Conservation (phyloP, 441 rosid genomes). For the Bocquillonia castaneifolia region DNA sequence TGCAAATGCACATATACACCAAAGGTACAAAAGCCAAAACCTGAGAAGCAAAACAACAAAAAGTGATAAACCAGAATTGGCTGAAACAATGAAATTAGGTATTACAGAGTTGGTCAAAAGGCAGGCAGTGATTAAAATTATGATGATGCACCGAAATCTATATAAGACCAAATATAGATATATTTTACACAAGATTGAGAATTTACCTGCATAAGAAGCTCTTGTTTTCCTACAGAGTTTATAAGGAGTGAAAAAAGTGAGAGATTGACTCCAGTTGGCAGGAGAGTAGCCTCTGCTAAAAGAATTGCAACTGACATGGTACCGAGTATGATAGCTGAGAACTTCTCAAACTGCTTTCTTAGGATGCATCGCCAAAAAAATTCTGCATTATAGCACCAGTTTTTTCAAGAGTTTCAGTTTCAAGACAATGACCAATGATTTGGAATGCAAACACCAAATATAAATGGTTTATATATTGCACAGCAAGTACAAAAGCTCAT, state of each 20-base stretch:
- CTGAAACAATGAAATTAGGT: no score
- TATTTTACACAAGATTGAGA: slow-evolving; percentile 16
- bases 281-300: slow-evolving; percentile 92
- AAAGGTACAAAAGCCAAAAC: slow-evolving; percentile 88
- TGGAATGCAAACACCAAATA: background rate
- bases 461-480: background rate
- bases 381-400: slow-evolving; percentile 47
- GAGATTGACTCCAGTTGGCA: slow-evolving; percentile 65
- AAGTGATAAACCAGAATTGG: slow-evolving; percentile 7
- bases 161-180: background rate
- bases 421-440: slow-evolving; percentile 7
- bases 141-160: background rate
- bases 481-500: background rate
- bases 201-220: slow-evolving; percentile 78
- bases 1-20: slow-evolving; percentile 97
- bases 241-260: slow-evolving; percentile 91
- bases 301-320: slow-evolving; percentile 95
- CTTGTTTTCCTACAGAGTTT: slow-evolving; percentile 70
- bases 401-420: slow-evolving; percentile 8
- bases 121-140: no score
- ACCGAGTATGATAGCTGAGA: slow-evolving; percentile 66
- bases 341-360: slow-evolving; percentile 58
- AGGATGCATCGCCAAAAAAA: slow-evolving; percentile 85
- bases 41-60: slow-evolving; percentile 40
- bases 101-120: no score